Percentiles rank a stretch among this genome's conserved stretches.
Evolutionary conservation across 805 yeast species (phyloP).

Genomic region (Metschnikowia hibisci): DNA sequence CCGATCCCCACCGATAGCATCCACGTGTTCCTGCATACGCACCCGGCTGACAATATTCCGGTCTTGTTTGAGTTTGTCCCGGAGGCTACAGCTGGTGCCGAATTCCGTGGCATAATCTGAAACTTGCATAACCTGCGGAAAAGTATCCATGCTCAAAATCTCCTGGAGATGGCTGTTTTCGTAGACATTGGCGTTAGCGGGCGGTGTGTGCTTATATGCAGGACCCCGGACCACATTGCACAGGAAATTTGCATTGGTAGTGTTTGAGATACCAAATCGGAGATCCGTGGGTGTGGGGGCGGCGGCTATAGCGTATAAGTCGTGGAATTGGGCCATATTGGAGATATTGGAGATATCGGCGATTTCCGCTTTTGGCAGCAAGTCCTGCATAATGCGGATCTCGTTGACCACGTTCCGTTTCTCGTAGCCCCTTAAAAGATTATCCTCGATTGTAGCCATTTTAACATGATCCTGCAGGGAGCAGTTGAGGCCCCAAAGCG

Average conservation of each 20-base stretch:
- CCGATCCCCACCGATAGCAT: slow-evolving; percentile 43
- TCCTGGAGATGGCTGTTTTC: slow-evolving; percentile 18
- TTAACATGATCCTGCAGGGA: slow-evolving; percentile 28
- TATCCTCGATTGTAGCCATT: slow-evolving; percentile 45
- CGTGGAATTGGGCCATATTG: background rate
- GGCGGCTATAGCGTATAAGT: background rate
- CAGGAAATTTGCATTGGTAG: background rate
- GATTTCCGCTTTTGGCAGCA: background rate
- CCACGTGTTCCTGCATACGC: slow-evolving; percentile 19
- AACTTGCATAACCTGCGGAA: slow-evolving; percentile 22
- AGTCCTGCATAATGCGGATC: slow-evolving; percentile 17
- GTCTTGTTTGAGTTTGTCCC: slow-evolving; percentile 27
- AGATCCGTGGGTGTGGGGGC: background rate
- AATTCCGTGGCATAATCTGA: slow-evolving; percentile 20
- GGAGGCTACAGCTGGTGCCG: slow-evolving; percentile 22
- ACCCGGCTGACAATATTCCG: slow-evolving; percentile 15
- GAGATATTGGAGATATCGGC: background rate
- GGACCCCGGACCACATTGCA: background rate
- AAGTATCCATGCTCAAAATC: slow-evolving; percentile 25
- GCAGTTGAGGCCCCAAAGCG: slow-evolving; percentile 43
- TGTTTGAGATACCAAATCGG: background rate
- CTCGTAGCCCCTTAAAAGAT: slow-evolving; percentile 39
- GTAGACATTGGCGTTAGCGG: slow-evolving; percentile 3
- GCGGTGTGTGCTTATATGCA: background rate
- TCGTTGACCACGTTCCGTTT: slow-evolving; percentile 48